These are phyloP conservation scores for Didymella segeticola DNA, from an alignment of 2,329 filamentous ascomycete species.

Conservation along the genomic window DNA sequence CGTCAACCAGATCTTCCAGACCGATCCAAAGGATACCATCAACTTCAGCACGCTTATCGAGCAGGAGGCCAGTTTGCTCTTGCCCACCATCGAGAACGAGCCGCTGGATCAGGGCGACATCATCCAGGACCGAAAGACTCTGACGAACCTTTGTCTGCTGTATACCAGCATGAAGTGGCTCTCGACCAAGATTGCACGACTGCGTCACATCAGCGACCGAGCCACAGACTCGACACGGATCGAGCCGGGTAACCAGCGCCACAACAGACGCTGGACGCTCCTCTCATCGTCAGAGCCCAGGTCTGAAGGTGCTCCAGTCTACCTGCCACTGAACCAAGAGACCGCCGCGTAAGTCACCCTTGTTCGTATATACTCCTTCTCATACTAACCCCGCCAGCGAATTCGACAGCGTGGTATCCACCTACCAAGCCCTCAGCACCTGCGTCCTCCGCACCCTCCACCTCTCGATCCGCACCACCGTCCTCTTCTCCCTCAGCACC, in stretches of 20 bases:
- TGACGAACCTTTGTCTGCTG: conserved; percentile 83
- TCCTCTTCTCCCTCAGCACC: conserved; percentile 77
- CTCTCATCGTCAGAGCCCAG: conserved; percentile 60
- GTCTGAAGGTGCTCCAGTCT: conserved; percentile 70
- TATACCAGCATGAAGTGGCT: conserved; percentile 99
- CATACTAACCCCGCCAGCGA: conserved; percentile 57
- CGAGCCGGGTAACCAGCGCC: conserved; percentile 52
- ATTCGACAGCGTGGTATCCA: conserved; percentile 86
- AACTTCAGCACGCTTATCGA: conserved; percentile 30
- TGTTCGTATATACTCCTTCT: not conserved
- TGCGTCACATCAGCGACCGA: conserved; percentile 81
- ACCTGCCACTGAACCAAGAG: conserved; percentile 86
- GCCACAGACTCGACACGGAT: conserved; percentile 70
- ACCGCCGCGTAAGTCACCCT: conserved; percentile 71
- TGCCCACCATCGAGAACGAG: conserved; percentile 62
- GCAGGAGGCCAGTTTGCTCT: conserved; percentile 61
- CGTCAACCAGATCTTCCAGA: conserved; percentile 38
- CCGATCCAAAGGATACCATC: conserved; percentile 28
- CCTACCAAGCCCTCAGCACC: conserved; percentile 79
- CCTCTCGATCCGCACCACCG: conserved; percentile 84
- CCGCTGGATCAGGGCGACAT: conserved; percentile 79
- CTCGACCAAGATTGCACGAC: conserved; percentile 77
- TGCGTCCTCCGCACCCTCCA: conserved; percentile 86
- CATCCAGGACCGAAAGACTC: conserved; percentile 85
- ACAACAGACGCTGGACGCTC: conserved; percentile 82